Conservation (phyloP, 768 basidiomycete genomes). For the Agrocybe pediades region DNA sequence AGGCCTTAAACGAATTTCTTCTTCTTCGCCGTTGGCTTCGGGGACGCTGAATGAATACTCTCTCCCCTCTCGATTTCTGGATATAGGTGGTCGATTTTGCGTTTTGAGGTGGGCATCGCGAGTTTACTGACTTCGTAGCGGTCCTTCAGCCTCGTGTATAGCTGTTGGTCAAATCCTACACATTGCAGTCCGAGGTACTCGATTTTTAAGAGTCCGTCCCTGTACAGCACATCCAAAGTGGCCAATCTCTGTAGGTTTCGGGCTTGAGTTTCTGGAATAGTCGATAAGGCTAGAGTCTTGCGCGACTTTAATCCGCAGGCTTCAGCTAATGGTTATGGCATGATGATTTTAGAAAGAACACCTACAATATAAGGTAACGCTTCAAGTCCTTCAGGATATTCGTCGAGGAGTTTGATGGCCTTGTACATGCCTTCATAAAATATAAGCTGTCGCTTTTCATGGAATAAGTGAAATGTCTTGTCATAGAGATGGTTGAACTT, state of each 20-base stretch:
- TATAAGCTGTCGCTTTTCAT: not conserved
- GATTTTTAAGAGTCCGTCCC: conserved; percentile 6
- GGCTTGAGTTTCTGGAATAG: not conserved
- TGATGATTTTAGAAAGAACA: not conserved
- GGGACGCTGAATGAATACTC: not conserved
- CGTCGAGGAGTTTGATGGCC: not conserved
- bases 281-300: not conserved
- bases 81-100: not conserved
- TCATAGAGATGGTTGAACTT: conserved; percentile 6
- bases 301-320: no score
- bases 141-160: conserved; percentile 11
- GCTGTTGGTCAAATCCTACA: conserved; percentile 11
- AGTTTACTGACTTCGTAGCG: not conserved
- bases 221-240: not conserved
- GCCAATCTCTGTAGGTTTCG: not conserved
- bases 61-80: not conserved
- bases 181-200: conserved; percentile 21
- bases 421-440: conserved; percentile 9
- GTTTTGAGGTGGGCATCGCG: not conserved
- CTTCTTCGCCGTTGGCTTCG: not conserved
- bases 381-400: not conserved
- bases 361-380: not conserved
- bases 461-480: conserved; percentile 8
- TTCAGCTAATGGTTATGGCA: no score
- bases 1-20: not conserved